Conservation (phyloP, 1,284 basidiomycete species). For the Schizopora paradoxa region DNA sequence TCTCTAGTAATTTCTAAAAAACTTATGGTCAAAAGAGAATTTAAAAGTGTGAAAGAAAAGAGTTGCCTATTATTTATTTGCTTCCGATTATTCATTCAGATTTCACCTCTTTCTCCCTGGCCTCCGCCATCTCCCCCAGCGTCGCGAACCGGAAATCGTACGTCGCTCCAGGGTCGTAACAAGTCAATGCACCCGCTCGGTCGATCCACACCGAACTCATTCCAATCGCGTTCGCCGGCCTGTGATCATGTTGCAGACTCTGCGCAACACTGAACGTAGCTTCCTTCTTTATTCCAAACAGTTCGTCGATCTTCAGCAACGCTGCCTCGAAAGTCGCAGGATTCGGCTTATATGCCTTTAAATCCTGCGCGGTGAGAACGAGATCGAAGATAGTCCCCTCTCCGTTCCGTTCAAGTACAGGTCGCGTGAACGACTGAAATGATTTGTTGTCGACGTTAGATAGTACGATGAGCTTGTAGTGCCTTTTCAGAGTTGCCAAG, state of each 20-base stretch:
- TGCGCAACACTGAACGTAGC: constrained; percentile 54
- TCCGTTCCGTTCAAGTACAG: constrained; percentile 40
- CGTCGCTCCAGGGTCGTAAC: constrained; percentile 23
- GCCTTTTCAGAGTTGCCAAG: constrained; percentile 49
- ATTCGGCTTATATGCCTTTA: constrained; percentile 64
- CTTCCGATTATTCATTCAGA: neutral
- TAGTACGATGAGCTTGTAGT: constrained; percentile 63
- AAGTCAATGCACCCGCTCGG: constrained; percentile 43
- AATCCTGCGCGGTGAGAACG: constrained; percentile 63
- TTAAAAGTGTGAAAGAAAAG: too few species aligned
- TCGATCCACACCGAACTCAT: constrained; percentile 61
- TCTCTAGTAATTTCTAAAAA: too few species aligned
- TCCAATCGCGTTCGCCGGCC: constrained; percentile 44
- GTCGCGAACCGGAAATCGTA: constrained; percentile 18
- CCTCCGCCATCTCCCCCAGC: constrained; percentile 31
- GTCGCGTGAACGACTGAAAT: constrained; percentile 50
- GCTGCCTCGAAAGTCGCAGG: constrained; percentile 49
- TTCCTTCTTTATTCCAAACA: constrained; percentile 39
- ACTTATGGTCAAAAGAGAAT: too few species aligned
- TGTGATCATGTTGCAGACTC: constrained; percentile 54
- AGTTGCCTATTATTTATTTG: neutral
- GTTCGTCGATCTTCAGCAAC: constrained; percentile 41
- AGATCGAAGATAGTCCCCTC: constrained; percentile 41
- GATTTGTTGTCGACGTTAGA: constrained; percentile 69
- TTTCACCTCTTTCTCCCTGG: constrained; percentile 6